phyloP scores from a whole-genome alignment of 2,329 filamentous ascomycete genomes.

The Pseudogymnoascus sp. region DNA sequence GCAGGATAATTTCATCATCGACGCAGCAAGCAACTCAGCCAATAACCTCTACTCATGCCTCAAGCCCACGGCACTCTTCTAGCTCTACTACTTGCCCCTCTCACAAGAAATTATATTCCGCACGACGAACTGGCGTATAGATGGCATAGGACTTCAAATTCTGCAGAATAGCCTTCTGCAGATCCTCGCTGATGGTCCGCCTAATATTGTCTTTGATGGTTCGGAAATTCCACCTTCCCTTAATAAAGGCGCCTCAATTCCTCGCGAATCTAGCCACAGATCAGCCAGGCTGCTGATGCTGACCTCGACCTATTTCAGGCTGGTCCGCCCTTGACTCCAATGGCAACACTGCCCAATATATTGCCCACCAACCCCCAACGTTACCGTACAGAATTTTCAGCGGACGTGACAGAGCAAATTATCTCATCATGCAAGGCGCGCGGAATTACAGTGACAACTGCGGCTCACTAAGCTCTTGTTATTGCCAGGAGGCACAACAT shows the following conservation, averaged over 20 bases:
- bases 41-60: background rate
- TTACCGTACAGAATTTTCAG: background rate
- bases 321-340: background rate
- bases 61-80: background rate
- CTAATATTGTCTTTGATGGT: background rate
- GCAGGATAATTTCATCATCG: background rate
- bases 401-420: background rate
- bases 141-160: background rate
- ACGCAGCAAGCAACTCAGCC: background rate
- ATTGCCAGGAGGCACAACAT: background rate
- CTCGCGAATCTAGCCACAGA: background rate
- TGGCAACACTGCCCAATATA: background rate
- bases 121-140: background rate
- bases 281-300: background rate
- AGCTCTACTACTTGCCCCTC: background rate
- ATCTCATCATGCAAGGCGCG: background rate
- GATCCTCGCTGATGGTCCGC: background rate
- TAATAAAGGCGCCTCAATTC: background rate
- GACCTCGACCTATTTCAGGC: background rate
- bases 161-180: background rate
- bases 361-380: background rate
- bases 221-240: background rate
- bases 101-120: background rate
- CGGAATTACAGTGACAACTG: background rate
- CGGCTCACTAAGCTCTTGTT: background rate